phyloP scores from a whole-genome alignment of 164 flowering plant genomes.

The Berberis thunbergii region DNA sequence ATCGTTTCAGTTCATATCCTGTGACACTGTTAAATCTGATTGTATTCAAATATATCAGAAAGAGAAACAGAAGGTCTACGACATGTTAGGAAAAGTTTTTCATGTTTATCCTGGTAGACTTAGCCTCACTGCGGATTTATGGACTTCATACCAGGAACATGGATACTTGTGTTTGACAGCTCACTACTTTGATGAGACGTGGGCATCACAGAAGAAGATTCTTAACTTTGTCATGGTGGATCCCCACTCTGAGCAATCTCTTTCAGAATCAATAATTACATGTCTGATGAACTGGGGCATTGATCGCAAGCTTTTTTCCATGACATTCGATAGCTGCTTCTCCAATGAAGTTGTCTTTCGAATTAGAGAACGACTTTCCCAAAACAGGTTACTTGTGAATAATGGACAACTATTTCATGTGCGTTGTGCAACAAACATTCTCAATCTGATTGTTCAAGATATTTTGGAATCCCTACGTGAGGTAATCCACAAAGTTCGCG shows the following conservation, averaged over 20 bases:
- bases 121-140: slow-evolving; percentile 36
- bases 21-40: neutral
- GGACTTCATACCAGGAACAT: slow-evolving; percentile 16
- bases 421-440: slow-evolving; percentile 38
- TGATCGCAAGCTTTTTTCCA: slow-evolving; percentile 50
- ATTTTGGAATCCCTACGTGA: slow-evolving; percentile 32
- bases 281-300: slow-evolving; percentile 69
- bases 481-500: slow-evolving; percentile 43
- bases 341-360: slow-evolving; percentile 32
- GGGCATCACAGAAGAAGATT: slow-evolving; percentile 55
- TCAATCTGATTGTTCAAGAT: slow-evolving; percentile 29
- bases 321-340: slow-evolving; percentile 49
- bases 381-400: slow-evolving; percentile 32
- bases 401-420: slow-evolving; percentile 50
- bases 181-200: slow-evolving; percentile 21
- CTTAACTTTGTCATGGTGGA: slow-evolving; percentile 45
- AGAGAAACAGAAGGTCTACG: neutral
- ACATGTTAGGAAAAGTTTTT: neutral
- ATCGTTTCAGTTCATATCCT: neutral
- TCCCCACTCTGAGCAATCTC: slow-evolving; percentile 47
- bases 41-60: neutral
- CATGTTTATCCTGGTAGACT: neutral
- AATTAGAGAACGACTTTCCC: slow-evolving; percentile 48
- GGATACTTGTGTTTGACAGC: neutral
- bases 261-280: slow-evolving; percentile 42